A percentile compares a stretch with the other conserved stretches of the same genome.
Conservation (phyloP, 2,329 filamentous ascomycete species). For the Fusarium hainanense region DNA sequence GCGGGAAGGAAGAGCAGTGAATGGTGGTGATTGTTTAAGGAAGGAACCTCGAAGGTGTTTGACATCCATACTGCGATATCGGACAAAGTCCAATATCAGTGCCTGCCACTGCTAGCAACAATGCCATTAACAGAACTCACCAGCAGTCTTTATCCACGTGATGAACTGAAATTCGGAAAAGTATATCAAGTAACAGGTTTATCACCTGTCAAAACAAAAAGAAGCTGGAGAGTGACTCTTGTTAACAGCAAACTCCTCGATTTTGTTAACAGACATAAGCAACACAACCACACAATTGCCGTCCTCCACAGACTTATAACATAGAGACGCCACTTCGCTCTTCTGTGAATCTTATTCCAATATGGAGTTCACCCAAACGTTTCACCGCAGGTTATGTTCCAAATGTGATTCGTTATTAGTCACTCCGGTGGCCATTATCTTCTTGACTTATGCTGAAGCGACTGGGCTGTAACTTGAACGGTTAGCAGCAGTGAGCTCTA, state of each 20-base stretch:
- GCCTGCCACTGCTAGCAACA: slow-evolving; percentile 11
- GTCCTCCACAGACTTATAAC: slow-evolving; percentile 27
- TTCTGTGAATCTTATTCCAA: not conserved
- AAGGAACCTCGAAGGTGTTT: not conserved
- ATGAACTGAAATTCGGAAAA: not conserved
- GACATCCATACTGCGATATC: not conserved
- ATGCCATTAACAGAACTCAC: not conserved
- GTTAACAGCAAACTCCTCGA: not conserved
- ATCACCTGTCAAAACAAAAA: not conserved
- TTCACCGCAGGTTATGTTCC: slow-evolving; percentile 39
- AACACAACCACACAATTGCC: slow-evolving; percentile 25
- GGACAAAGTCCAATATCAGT: not conserved
- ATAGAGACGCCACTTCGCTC: slow-evolving; percentile 11
- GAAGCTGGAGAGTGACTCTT: not conserved
- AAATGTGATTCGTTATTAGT: slow-evolving; percentile 21
- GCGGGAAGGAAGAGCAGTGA: not conserved
- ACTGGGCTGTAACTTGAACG: not conserved
- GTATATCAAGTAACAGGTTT: not conserved
- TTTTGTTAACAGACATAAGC: slow-evolving; percentile 7
- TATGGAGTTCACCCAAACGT: slow-evolving; percentile 14
- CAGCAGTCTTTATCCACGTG: not conserved
- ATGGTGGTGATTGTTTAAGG: not conserved
- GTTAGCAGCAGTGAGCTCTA: not conserved
- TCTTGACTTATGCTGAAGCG: slow-evolving; percentile 4
- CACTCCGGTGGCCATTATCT: slow-evolving; percentile 8